Percentiles rank a stretch among this genome's conserved stretches.
Conservation (phyloP, 176 grass and related monocot genomes). For the Miscanthus lutarioriparius region DNA sequence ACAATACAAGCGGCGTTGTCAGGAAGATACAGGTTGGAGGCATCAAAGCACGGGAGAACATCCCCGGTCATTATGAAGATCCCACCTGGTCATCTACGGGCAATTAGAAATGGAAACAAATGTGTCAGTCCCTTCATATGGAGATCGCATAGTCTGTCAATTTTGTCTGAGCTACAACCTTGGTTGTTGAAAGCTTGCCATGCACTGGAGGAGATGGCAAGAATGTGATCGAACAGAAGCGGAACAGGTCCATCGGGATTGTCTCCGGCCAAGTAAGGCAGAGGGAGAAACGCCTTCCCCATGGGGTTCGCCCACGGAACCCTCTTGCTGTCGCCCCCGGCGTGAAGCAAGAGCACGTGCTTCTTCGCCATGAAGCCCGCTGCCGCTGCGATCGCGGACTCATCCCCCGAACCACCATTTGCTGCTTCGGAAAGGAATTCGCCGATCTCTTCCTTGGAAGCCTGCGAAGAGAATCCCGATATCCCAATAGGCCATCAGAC, state of each 20-base stretch:
- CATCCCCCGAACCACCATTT: constrained; percentile 17
- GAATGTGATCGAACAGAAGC: constrained; percentile 91
- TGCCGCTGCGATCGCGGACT: constrained; percentile 14
- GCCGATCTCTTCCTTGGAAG: constrained; percentile 38
- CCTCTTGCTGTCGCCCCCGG: constrained; percentile 92
- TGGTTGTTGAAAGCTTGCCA: constrained; percentile 89
- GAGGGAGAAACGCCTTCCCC: constrained; percentile 89
- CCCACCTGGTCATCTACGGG: constrained; percentile 63
- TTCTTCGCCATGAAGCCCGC: constrained; percentile 54
- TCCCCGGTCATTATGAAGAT: constrained; percentile 99
- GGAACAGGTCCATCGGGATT: constrained; percentile 78
- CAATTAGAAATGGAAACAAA: constrained; percentile 20
- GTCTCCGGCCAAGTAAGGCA: constrained; percentile 76
- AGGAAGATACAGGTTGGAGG: constrained; percentile 63
- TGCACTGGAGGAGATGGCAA: constrained; percentile 74
- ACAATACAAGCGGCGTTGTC: constrained; percentile 75
- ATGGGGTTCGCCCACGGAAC: constrained; percentile 95
- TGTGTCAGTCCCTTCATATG: background rate
- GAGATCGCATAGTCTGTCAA: background rate
- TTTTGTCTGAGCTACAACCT: constrained; percentile 48
- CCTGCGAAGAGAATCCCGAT: constrained; percentile 45
- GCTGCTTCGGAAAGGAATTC: constrained; percentile 8
- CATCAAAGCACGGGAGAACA: constrained; percentile 94
- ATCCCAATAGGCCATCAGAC: background rate
- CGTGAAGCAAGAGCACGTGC: constrained; percentile 85